These are phyloP conservation scores for Fusarium sp. DNA, from an alignment of 2,329 filamentous ascomycete species.

Conservation along the genomic window DNA sequence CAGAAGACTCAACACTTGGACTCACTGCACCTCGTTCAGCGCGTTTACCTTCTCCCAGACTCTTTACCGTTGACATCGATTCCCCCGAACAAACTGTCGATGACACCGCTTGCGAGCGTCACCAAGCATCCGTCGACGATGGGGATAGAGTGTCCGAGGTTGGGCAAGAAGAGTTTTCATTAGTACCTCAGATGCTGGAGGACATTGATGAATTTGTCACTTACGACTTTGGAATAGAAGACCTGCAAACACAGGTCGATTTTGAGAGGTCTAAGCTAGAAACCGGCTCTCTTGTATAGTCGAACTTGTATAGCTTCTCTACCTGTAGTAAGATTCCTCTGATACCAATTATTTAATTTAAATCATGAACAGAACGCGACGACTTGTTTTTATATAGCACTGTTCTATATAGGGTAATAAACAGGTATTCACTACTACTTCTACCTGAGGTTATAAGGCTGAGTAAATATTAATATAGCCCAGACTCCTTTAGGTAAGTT, in stretches of 20 bases:
- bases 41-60: not conserved
- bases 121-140: not conserved
- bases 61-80: not conserved
- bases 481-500: too few relatives aligned
- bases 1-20: not conserved
- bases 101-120: too few relatives aligned
- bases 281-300: not conserved
- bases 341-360: too few relatives aligned
- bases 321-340: too few relatives aligned
- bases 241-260: fast-evolving
- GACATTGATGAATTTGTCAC: not conserved
- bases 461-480: too few relatives aligned
- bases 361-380: too few relatives aligned
- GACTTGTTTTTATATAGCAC: too few relatives aligned
- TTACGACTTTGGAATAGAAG: not conserved
- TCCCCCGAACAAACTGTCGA: too few relatives aligned
- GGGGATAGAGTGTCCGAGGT: too few relatives aligned
- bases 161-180: not conserved
- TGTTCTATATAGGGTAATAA: too few relatives aligned
- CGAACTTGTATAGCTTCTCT: not conserved
- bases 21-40: not conserved
- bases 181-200: not conserved
- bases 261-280: not conserved
- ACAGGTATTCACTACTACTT: too few relatives aligned
- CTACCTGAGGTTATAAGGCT: too few relatives aligned